phyloP scores from a whole-genome alignment of 257 asterid species.

The Jaltomata sinuosa region DNA sequence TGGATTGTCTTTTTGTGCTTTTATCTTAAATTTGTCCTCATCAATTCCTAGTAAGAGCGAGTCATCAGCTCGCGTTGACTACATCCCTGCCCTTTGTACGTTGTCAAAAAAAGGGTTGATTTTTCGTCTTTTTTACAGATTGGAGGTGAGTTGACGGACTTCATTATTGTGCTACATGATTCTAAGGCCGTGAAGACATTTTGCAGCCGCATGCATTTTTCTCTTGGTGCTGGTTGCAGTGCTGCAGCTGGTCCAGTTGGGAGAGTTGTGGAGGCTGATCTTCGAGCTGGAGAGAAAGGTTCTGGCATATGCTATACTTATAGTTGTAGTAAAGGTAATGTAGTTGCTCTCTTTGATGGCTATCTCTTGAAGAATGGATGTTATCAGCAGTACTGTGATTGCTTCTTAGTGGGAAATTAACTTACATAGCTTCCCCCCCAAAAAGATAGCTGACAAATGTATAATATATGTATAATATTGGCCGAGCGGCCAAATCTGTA shows the following conservation, averaged over 20 bases:
- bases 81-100: too few species aligned
- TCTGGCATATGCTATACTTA: conserved; percentile 99
- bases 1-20: background rate
- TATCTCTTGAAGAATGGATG: too few species aligned
- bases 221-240: conserved; percentile 99
- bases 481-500: background rate
- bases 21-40: background rate
- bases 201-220: conserved; percentile 95
- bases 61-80: too few species aligned
- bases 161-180: conserved; percentile 89
- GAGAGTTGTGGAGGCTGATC: conserved; percentile 93
- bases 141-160: conserved; percentile 96
- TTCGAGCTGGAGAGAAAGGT: conserved; percentile 97
- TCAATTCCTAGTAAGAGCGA: too few species aligned
- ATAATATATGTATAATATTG: background rate
- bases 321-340: conserved; percentile 95
- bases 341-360: background rate
- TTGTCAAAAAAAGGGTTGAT: background rate
- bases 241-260: conserved; percentile 99
- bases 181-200: conserved; percentile 86
- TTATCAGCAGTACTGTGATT: background rate
- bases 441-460: background rate
- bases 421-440: background rate
- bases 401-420: background rate
- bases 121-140: conserved; percentile 31